These are phyloP conservation scores for Hypseocharis bilobata DNA, from an alignment of 441 rosid species.

Conservation along the genomic window DNA sequence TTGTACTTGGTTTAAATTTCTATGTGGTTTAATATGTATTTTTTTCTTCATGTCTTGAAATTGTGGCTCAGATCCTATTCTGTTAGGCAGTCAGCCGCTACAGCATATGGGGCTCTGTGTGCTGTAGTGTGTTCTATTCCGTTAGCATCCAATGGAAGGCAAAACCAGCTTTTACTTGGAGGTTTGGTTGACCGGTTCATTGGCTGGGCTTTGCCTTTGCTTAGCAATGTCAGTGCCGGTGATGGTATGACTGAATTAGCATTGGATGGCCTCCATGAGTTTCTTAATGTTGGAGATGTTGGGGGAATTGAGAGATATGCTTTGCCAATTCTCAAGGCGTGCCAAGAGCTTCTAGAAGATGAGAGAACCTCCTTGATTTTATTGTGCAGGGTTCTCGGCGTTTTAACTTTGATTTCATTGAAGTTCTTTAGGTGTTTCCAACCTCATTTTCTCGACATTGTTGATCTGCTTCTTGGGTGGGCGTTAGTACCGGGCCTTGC, in stretches of 20 bases:
- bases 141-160: slow-evolving; percentile 66
- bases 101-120: slow-evolving; percentile 74
- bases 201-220: slow-evolving; percentile 80
- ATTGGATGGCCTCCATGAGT: slow-evolving; percentile 70
- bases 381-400: slow-evolving; percentile 50
- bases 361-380: slow-evolving; percentile 86
- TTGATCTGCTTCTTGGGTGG: slow-evolving; percentile 97
- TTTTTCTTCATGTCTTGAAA: slow-evolving; percentile 6
- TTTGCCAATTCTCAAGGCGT: slow-evolving; percentile 70
- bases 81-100: slow-evolving; percentile 72
- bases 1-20: slow-evolving; percentile 1
- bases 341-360: slow-evolving; percentile 88
- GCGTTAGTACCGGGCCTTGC: slow-evolving; percentile 77
- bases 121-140: slow-evolving; percentile 67
- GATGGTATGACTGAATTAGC: slow-evolving; percentile 65
- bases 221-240: slow-evolving; percentile 54
- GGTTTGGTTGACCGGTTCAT: slow-evolving; percentile 75
- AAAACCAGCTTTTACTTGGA: slow-evolving; percentile 69
- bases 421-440: slow-evolving; percentile 71
- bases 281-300: slow-evolving; percentile 70
- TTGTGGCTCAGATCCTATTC: slow-evolving; percentile 51
- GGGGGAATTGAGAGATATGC: slow-evolving; percentile 72
- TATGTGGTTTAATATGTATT: neutral
- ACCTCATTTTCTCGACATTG: slow-evolving; percentile 84
- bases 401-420: slow-evolving; percentile 63